Conservation (phyloP, 257 asterid genomes). For the Pogostemon cablin region DNA sequence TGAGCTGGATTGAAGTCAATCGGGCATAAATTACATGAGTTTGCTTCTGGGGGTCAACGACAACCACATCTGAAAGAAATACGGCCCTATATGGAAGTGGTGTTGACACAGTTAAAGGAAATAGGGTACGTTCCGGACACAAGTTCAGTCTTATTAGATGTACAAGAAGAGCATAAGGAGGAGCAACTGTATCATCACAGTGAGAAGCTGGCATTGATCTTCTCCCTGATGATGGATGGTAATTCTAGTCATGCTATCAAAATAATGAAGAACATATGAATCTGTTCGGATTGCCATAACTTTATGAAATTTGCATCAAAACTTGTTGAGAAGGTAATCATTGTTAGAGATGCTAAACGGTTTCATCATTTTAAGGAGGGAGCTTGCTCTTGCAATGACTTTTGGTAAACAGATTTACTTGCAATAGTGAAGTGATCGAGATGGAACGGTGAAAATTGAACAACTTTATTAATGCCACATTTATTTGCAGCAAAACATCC, state of each 20-base stretch:
- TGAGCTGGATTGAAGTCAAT: conserved; percentile 89
- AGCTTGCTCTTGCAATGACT: conserved; percentile 80
- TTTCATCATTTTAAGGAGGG: conserved; percentile 78
- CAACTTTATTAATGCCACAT: conserved; percentile 30
- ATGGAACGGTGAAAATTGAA: not conserved
- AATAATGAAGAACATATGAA: conserved; percentile 65
- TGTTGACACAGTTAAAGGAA: conserved; percentile 42
- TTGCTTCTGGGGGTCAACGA: conserved; percentile 67
- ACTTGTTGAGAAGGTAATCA: conserved; percentile 52
- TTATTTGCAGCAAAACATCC: conserved; percentile 38
- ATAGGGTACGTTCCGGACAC: conserved; percentile 50
- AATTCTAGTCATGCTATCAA: conserved; percentile 39
- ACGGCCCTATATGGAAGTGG: conserved; percentile 43
- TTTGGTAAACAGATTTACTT: conserved; percentile 49
- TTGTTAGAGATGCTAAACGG: conserved; percentile 79
- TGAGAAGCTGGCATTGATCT: conserved; percentile 82
- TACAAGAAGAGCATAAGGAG: conserved; percentile 89
- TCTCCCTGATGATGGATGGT: conserved; percentile 56
- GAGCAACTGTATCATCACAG: conserved; percentile 86
- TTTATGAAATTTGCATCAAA: conserved; percentile 74
- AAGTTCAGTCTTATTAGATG: conserved; percentile 57
- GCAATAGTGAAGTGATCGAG: not conserved
- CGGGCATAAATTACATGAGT: conserved; percentile 62
- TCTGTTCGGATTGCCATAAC: conserved; percentile 83
- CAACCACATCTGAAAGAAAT: conserved; percentile 62